Evolutionary conservation across 2,329 filamentous ascomycete genomes (phyloP).

Genomic region (Knufia fluminis): DNA sequence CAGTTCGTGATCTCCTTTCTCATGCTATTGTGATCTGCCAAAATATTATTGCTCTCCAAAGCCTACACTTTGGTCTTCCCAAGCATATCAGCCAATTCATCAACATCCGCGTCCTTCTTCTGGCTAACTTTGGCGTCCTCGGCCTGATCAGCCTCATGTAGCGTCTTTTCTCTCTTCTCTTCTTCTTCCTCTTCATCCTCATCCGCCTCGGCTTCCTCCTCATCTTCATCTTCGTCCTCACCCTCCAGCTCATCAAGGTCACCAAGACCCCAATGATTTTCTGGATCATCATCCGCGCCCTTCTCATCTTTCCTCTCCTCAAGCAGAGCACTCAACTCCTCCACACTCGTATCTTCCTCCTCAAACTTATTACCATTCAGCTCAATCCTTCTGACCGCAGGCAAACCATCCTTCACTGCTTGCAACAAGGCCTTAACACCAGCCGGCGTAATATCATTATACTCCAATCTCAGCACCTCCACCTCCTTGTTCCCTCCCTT

Average conservation of each 20-base stretch:
- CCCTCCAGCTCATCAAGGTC: slow-evolving; percentile 79
- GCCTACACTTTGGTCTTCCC: slow-evolving; percentile 52
- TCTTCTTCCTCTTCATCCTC: slow-evolving; percentile 50
- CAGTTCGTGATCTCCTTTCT: too few species aligned
- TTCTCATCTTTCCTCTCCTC: slow-evolving; percentile 68
- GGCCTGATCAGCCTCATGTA: slow-evolving; percentile 62
- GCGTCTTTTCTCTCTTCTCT: slow-evolving; percentile 54
- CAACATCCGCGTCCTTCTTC: slow-evolving; percentile 70
- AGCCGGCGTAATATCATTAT: slow-evolving; percentile 80
- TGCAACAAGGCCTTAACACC: slow-evolving; percentile 63
- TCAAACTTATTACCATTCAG: slow-evolving; percentile 92
- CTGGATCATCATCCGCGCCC: slow-evolving; percentile 52
- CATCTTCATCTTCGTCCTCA: slow-evolving; percentile 57
- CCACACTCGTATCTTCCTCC: slow-evolving; percentile 69
- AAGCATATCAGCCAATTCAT: slow-evolving; percentile 66
- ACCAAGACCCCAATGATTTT: slow-evolving; percentile 78
- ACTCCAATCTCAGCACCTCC: slow-evolving; percentile 74
- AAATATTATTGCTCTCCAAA: too few species aligned
- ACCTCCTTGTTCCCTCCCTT: slow-evolving; percentile 70
- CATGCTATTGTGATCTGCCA: too few species aligned
- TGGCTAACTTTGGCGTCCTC: slow-evolving; percentile 57
- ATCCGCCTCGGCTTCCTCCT: slow-evolving; percentile 58
- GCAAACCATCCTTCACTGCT: slow-evolving; percentile 60
- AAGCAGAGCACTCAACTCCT: slow-evolving; percentile 60
- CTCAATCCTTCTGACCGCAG: slow-evolving; percentile 73